Evolutionary conservation across 164 flowering plant species (phyloP), one percentile per base, ranked within the genome.

Genomic region (Berberis vulgaris): DNA sequence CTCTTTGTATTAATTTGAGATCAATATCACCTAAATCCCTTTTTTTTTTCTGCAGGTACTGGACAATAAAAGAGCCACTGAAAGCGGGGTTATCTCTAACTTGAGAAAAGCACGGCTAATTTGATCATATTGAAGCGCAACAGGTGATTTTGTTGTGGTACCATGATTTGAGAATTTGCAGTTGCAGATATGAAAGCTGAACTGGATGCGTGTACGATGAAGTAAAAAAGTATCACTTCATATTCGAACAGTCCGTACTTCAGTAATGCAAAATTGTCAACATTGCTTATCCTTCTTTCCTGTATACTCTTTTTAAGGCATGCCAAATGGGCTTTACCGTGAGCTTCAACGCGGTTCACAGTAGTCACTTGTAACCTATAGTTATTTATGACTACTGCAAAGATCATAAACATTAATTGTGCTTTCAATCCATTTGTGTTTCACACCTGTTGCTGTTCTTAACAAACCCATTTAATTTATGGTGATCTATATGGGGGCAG

Each of bases 21-120:
- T 40, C n/a, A 11, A 38, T 54, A 42, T 69, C 11, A 45, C 5
- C 8, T 40, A n/a, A 6, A 11, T 2, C n/a, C 12, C 43, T 43
- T 3, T 2, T 42, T 41, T 43, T 43, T 46, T 52, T 41, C 40
- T 52, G 26, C 49, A 63, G 65, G 65, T 63, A 10, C 59, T 92
- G 60, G 86, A 86, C 80, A 86, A 81, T 68, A 96, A 86, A 74
- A 83, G 84, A 69, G 78, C 80, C 71, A 61, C 63, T 5, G 78
- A 83, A 73, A 96, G 87, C 66, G 91, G 96, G 40, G 91, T 94
- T 69, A 74, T 84, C 53, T 72, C 97, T 50, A 86, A 84, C 80
- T 78, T 91, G 72, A 86, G 80, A 72, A 88, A 68, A 59, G 88
- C 91, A 39, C 82, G 83, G 67, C 85, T 88, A 63, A 80, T 84